Evolutionary conservation across 139 green algal genomes (phyloP).

Genomic region (Pleodorina starrii): DNA sequence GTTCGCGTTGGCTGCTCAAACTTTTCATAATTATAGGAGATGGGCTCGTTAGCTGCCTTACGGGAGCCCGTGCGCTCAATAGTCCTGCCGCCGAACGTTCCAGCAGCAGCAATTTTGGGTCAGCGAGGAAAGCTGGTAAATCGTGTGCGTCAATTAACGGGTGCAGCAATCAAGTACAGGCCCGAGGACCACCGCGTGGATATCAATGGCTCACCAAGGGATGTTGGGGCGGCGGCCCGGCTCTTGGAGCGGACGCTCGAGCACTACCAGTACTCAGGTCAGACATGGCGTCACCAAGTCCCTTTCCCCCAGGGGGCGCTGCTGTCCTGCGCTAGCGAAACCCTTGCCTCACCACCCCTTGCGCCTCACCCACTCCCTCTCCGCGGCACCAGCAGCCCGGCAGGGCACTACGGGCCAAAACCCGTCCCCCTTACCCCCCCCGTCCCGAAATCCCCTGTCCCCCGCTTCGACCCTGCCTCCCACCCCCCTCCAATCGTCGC

Average conservation of each 20-base stretch:
- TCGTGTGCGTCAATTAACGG: background rate
- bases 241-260: background rate
- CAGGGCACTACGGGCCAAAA: too few species aligned
- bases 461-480: too few species aligned
- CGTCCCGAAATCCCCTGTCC: too few species aligned
- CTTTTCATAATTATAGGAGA: too few species aligned
- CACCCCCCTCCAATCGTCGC: too few species aligned
- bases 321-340: too few species aligned
- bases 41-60: background rate
- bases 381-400: too few species aligned
- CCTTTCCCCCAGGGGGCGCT: background rate
- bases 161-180: background rate
- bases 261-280: conserved; percentile 43
- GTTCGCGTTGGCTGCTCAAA: too few species aligned
- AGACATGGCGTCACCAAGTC: background rate
- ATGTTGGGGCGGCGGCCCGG: background rate
- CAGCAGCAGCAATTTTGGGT: conserved; percentile 18
- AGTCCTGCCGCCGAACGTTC: background rate
- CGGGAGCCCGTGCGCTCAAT: background rate
- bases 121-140: conserved; percentile 2
- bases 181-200: conserved; percentile 33
- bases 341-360: too few species aligned
- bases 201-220: background rate
- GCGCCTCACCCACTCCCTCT: too few species aligned
- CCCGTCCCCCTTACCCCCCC: too few species aligned